A percentile compares a stretch with the other conserved stretches of the same genome.
Evolutionary conservation across 768 basidiomycete genomes (phyloP).

Genomic region (Xerocomus spinulosus): DNA sequence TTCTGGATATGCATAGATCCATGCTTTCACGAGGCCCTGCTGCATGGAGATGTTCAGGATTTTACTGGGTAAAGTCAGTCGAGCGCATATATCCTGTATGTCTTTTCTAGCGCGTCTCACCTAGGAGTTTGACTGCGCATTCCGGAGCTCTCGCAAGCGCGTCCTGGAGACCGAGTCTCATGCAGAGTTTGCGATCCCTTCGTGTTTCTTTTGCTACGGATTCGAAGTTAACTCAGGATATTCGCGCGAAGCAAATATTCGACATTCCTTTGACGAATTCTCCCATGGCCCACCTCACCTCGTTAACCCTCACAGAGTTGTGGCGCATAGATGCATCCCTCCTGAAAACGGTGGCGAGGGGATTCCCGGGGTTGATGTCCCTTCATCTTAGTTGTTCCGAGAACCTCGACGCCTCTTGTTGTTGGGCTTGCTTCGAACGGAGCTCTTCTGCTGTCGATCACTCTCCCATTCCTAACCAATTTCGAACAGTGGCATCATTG

Average conservation of each 20-base stretch:
- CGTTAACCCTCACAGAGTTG: conserved; percentile 48
- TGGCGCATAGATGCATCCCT: conserved; percentile 52
- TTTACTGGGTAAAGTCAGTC: conserved; percentile 47
- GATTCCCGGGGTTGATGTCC: conserved; percentile 42
- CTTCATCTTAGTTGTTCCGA: conserved; percentile 59
- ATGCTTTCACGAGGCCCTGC: conserved; percentile 18
- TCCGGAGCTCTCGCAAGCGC: conserved; percentile 18
- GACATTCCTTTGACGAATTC: conserved; percentile 23
- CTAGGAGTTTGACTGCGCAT: conserved; percentile 19
- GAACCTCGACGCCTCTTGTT: conserved; percentile 53
- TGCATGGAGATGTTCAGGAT: conserved; percentile 25
- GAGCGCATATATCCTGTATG: conserved; percentile 15
- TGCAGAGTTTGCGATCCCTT: conserved; percentile 37
- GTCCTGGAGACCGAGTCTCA: conserved; percentile 25
- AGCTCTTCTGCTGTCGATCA: conserved; percentile 49
- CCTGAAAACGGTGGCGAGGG: conserved; percentile 41
- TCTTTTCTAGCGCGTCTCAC: background rate
- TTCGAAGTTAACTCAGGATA: conserved; percentile 42
- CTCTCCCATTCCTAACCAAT: conserved; percentile 59
- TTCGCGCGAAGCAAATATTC: conserved; percentile 33
- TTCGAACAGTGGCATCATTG: conserved; percentile 38
- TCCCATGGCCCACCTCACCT: conserved; percentile 36
- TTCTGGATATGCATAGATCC: conserved; percentile 32
- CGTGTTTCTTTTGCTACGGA: conserved; percentile 41
- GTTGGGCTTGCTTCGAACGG: conserved; percentile 63